Base-by-base conservation (phyloP, 2,329 filamentous ascomycete genomes). In the Eurotiales sp. region DNA sequence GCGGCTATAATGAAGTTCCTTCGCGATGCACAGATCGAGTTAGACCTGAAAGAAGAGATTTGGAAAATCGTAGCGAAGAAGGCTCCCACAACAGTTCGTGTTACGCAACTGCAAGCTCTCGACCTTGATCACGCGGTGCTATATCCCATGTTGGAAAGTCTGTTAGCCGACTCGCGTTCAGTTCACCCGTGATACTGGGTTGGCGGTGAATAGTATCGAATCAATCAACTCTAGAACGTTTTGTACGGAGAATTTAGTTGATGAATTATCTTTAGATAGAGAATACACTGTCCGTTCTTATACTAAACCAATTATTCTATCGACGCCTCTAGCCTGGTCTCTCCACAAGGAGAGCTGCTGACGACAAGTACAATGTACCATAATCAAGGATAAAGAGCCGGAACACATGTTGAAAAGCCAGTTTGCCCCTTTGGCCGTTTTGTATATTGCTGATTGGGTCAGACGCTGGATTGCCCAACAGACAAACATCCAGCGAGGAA, bases 21-120 rank as follows among this genome's bases (percentile, higher is more conserved):
- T 8, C 50, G 50, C n/a, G 51, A 52, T 14, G 45, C 45, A n/a
- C 45, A 52, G n/a, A 52, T 45, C 5, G 45, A 49, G 15, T 29
- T 52, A 11, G 45, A 52, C 30, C 21, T 52, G 30, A 52, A 52
- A 27, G 51, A 42, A 6, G 15, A 45, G 8, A 52, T 52, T 14
- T 44, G 37, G 25, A 34, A 36, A 1, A 40, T 48, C 8, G 22
- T 32, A 25, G 4, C 17, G 4, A 49, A 49, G 37, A 41, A 23
- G 14, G 17, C 4, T 32, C 25, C 46, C 8, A 19, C 25, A 14
- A 34, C 37, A 14, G 37, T 49, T 25, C 46, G 46, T 29, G 21
- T 49, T 17, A 27, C 25, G 17, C 36, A 49, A 32, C 11, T 49
- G 27, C 46, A 49, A 19, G 46, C 46, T n/a, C 46, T 49, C 25